phyloP scores from a whole-genome alignment of 2,329 filamentous ascomycete species.

The Fusarium irregulare region DNA sequence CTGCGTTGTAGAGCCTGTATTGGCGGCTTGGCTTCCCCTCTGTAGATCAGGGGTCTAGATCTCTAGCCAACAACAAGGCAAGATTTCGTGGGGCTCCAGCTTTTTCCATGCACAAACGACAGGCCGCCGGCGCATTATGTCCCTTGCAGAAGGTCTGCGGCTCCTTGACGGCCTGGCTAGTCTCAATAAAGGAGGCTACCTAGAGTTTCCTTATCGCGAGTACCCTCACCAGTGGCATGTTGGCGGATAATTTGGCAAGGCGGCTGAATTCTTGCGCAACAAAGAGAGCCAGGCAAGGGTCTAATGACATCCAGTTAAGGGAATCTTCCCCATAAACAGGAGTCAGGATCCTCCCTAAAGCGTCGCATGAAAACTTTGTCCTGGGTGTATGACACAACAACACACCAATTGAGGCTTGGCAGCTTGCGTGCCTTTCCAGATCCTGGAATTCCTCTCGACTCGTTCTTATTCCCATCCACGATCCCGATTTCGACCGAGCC shows the following conservation, averaged over 20 bases:
- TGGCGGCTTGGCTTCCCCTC: constrained; percentile 37
- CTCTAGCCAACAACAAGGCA: constrained; percentile 37
- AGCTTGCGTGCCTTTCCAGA: constrained; percentile 13
- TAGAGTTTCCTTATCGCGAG: constrained; percentile 18
- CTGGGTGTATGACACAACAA: constrained; percentile 19
- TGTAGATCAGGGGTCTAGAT: constrained; percentile 44
- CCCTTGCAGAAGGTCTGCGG: constrained; percentile 45
- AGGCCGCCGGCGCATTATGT: constrained; percentile 34
- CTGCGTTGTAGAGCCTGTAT: constrained; percentile 11
- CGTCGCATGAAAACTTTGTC: constrained; percentile 24
- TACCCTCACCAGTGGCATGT: constrained; percentile 6
- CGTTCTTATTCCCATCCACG: constrained; percentile 24
- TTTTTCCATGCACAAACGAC: constrained; percentile 41
- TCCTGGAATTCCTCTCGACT: constrained; percentile 3
- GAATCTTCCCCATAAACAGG: constrained; percentile 5
- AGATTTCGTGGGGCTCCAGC: constrained; percentile 44
- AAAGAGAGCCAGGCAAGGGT: constrained; percentile 5
- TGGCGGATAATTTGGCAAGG: constrained; percentile 22
- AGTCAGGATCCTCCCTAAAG: constrained; percentile 4
- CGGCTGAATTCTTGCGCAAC: constrained; percentile 15
- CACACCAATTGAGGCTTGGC: constrained; percentile 5
- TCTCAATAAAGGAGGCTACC: constrained; percentile 23
- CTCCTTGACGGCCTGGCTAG: constrained; percentile 34
- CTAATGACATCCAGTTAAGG: constrained; percentile 2
- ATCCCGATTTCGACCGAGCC: constrained; percentile 45